These are phyloP conservation scores for Anthoceros angustus DNA, from an alignment of 225 moss, liverwort and hornwort species.

Conservation along the genomic window DNA sequence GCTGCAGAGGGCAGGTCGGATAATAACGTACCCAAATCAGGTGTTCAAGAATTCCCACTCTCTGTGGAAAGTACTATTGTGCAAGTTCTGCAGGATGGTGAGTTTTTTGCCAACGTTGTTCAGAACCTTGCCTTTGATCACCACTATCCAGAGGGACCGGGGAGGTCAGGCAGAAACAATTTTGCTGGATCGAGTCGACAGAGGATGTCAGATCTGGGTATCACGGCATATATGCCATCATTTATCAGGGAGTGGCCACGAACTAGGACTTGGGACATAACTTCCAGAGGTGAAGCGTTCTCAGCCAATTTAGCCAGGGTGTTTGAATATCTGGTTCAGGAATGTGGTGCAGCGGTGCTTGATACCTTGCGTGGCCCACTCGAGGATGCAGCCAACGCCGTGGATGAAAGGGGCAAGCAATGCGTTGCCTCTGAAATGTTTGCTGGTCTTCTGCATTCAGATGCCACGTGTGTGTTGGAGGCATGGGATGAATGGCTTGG, in stretches of 20 bases:
- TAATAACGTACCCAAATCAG: conserved; percentile 19
- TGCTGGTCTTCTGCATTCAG: conserved; percentile 83
- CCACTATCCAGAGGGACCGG: conserved; percentile 65
- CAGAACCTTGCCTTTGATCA: conserved; percentile 84
- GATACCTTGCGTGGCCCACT: conserved; percentile 53
- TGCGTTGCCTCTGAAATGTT: conserved; percentile 87
- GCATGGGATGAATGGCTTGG: conserved; percentile 72
- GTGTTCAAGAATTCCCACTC: conserved; percentile 17
- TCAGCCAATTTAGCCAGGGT: conserved; percentile 71
- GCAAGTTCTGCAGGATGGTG: conserved; percentile 37
- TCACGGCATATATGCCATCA: conserved; percentile 79
- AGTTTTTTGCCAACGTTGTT: conserved; percentile 39
- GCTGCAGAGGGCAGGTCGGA: conserved; percentile 25
- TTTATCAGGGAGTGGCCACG: conserved; percentile 97
- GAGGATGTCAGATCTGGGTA: conserved; percentile 68
- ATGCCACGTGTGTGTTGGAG: conserved; percentile 70
- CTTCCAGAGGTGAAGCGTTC: conserved; percentile 73
- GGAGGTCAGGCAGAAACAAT: conserved; percentile 43
- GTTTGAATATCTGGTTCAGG: conserved; percentile 82
- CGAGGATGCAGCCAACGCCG: conserved; percentile 46
- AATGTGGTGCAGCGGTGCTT: conserved; percentile 55
- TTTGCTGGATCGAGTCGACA: conserved; percentile 35
- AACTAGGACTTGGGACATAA: conserved; percentile 77
- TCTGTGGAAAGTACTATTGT: conserved; percentile 39
- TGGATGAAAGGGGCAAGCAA: conserved; percentile 85